These are phyloP conservation scores for Epithemia pelagica DNA, from an alignment of 108 stramenopile genomes.

Conservation along the genomic window DNA sequence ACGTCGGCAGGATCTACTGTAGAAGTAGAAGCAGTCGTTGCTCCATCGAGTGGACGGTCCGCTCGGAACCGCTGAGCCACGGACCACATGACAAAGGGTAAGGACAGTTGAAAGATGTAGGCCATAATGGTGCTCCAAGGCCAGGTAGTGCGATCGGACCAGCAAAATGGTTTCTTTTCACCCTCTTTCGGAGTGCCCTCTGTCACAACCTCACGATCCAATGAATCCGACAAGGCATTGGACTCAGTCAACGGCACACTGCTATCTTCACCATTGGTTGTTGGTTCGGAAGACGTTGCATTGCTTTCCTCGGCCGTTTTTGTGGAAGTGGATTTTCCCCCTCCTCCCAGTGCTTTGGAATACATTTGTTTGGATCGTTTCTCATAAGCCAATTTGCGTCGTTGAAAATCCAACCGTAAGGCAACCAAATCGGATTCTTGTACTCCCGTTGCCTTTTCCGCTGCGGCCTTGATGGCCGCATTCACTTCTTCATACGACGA, in stretches of 20 bases:
- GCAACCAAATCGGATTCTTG: conserved; percentile 16
- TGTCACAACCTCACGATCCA: neutral
- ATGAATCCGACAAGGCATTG: neutral
- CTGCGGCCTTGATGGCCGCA: conserved; percentile 34
- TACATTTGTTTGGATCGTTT: conserved; percentile 7
- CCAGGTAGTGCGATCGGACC: neutral
- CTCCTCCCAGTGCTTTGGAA: neutral
- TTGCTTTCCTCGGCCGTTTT: neutral
- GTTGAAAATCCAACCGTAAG: conserved; percentile 23
- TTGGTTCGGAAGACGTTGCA: neutral
- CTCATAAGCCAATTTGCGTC: conserved; percentile 17
- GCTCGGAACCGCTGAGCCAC: neutral
- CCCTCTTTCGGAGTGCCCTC: neutral
- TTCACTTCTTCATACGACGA: conserved; percentile 39
- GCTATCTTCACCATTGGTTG: no score
- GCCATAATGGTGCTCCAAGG: neutral
- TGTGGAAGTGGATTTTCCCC: neutral
- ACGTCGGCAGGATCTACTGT: no score
- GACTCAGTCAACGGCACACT: no score
- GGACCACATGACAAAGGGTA: conserved; percentile 11
- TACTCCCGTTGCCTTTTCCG: conserved; percentile 15
- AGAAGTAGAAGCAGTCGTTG: no score
- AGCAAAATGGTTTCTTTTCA: neutral
- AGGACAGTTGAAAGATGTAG: conserved; percentile 5
- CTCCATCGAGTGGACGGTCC: neutral